A percentile compares a stretch with the other conserved stretches of the same genome.
These are phyloP conservation scores for Escovopsis weberi DNA, from an alignment of 2,329 filamentous ascomycete species.

Conservation along the genomic window DNA sequence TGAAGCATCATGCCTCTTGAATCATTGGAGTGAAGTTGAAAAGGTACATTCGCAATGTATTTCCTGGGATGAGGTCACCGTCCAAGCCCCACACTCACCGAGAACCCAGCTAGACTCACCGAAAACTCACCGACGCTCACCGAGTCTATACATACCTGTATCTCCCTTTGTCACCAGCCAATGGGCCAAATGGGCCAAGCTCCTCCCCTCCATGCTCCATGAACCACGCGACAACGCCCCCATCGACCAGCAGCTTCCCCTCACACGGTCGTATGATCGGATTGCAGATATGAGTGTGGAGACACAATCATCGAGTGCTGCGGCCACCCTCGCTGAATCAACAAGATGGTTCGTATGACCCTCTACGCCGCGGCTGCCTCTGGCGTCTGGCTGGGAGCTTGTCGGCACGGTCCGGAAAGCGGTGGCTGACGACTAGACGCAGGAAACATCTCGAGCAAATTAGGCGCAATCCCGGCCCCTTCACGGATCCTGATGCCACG, in stretches of 20 bases:
- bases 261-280: no score
- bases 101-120: constrained; percentile 11
- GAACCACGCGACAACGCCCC: background rate
- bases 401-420: background rate
- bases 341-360: constrained; percentile 20
- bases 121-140: constrained; percentile 9
- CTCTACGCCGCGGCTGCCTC: background rate
- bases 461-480: constrained; percentile 63
- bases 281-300: constrained; percentile 13
- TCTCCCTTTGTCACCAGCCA: background rate
- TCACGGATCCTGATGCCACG: constrained; percentile 50
- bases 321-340: constrained; percentile 11
- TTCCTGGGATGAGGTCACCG: no score
- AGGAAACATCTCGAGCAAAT: constrained; percentile 80
- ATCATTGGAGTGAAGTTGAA: no score
- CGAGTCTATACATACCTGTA: constrained; percentile 4
- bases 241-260: background rate
- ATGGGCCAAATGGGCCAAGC: background rate
- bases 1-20: no score
- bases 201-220: background rate
- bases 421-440: constrained; percentile 8
- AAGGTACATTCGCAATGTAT: no score
- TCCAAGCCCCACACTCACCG: constrained; percentile 20
- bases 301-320: constrained; percentile 5
- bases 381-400: background rate